A percentile compares a stretch with the other conserved stretches of the same genome.
Conservation (phyloP, 2,329 filamentous ascomycete species). For the Camillea tinctor region DNA sequence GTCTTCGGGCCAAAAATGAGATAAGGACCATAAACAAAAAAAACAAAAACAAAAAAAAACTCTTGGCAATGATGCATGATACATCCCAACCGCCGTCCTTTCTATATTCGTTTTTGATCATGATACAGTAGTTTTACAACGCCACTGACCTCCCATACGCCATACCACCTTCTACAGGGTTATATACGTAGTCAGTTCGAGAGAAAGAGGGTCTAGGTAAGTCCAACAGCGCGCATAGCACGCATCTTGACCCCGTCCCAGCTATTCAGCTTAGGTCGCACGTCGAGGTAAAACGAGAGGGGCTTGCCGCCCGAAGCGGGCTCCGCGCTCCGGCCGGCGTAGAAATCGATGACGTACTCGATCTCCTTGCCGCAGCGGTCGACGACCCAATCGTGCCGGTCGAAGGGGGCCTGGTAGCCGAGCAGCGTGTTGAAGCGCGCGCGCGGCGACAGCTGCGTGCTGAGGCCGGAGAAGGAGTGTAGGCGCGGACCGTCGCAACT, state of each 20-base stretch:
- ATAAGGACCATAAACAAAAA: not conserved
- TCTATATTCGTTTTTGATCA: constrained; percentile 1
- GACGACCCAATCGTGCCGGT: constrained; percentile 95
- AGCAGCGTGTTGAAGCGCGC: constrained; percentile 79
- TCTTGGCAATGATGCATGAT: constrained; percentile 4
- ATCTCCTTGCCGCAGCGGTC: constrained; percentile 83
- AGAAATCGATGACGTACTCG: constrained; percentile 98
- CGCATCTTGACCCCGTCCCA: constrained; percentile 70
- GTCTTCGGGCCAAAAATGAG: not conserved
- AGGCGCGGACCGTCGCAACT: constrained; percentile 77
- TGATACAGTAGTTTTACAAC: constrained; percentile 9
- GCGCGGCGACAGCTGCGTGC: constrained; percentile 70
- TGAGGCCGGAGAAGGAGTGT: constrained; percentile 77
- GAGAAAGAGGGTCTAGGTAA: constrained; percentile 39
- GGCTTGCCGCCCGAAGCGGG: constrained; percentile 50
- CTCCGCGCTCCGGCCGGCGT: constrained; percentile 63
- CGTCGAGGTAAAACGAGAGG: constrained; percentile 65
- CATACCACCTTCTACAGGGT: too few relatives aligned
- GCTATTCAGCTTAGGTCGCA: constrained; percentile 66
- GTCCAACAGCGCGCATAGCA: constrained; percentile 47
- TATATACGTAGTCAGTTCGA: not conserved
- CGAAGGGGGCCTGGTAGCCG: constrained; percentile 90
- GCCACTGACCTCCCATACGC: constrained; percentile 5
- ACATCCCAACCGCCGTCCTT: constrained; percentile 7
- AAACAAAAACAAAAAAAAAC: not conserved